phyloP scores from a whole-genome alignment of 352 stramenopile species.

The Phytophthora brassicae region DNA sequence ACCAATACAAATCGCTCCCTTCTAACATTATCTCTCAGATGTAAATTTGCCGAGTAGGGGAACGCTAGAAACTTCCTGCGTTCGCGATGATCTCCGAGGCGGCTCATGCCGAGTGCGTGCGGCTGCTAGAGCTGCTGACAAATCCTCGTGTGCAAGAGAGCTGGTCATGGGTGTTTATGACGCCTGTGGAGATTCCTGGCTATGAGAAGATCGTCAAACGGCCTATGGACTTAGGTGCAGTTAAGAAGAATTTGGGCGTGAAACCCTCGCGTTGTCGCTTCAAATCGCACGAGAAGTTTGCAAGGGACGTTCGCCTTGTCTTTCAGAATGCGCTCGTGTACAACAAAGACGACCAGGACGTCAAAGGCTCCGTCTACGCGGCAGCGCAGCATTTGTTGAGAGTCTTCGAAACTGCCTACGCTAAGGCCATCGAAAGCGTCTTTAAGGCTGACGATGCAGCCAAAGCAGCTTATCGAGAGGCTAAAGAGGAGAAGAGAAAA shows the following conservation, averaged over 20 bases:
- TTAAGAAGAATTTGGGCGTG: slow-evolving; percentile 71
- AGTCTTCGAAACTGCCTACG: slow-evolving; percentile 83
- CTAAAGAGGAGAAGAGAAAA: slow-evolving; percentile 26
- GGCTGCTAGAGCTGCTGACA: slow-evolving; percentile 75
- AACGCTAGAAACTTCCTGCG: slow-evolving; percentile 16
- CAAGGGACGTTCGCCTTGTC: slow-evolving; percentile 76
- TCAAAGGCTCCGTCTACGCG: slow-evolving; percentile 79
- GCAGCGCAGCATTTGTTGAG: slow-evolving; percentile 76
- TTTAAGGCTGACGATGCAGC: slow-evolving; percentile 42
- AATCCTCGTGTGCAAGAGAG: slow-evolving; percentile 84
- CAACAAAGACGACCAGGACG: slow-evolving; percentile 74
- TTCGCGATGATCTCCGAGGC: slow-evolving; percentile 68
- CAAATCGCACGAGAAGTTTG: slow-evolving; percentile 84
- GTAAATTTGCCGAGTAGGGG: slow-evolving; percentile 5
- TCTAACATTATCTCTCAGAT: background rate
- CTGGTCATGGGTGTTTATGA: slow-evolving; percentile 89
- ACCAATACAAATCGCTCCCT: too few species aligned
- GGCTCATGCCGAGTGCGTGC: slow-evolving; percentile 77
- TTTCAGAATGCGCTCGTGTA: slow-evolving; percentile 84
- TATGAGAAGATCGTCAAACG: slow-evolving; percentile 81
- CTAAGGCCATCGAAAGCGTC: slow-evolving; percentile 68
- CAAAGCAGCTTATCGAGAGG: slow-evolving; percentile 35
- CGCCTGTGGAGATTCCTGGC: slow-evolving; percentile 63
- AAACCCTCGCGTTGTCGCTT: slow-evolving; percentile 87
- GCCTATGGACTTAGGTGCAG: slow-evolving; percentile 80